Evolutionary conservation across 1,139 yeast genomes (phyloP).

Genomic region (Diutina pseudorugosa): DNA sequence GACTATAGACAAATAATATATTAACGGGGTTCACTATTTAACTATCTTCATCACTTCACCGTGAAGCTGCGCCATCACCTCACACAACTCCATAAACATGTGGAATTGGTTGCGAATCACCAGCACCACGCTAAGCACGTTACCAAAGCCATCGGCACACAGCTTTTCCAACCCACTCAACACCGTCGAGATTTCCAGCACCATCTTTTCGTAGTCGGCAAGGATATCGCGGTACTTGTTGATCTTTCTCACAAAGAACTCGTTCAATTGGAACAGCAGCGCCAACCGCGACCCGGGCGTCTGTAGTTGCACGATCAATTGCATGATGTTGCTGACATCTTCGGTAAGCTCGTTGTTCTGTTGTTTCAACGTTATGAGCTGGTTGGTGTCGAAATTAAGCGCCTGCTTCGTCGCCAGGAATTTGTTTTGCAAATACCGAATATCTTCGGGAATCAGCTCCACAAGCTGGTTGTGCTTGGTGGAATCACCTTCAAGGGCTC

Average conservation of each 20-base stretch:
- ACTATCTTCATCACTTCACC: slow-evolving; percentile 32
- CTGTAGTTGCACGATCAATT: slow-evolving; percentile 51
- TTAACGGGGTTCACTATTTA: not conserved
- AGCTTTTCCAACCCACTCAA: slow-evolving; percentile 31
- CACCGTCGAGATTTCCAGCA: slow-evolving; percentile 54
- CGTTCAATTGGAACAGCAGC: slow-evolving; percentile 37
- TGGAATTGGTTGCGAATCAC: slow-evolving; percentile 75
- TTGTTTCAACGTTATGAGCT: slow-evolving; percentile 22
- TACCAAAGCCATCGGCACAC: slow-evolving; percentile 36
- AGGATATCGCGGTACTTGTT: slow-evolving; percentile 56
- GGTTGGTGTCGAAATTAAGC: slow-evolving; percentile 30
- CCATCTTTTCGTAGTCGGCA: slow-evolving; percentile 62
- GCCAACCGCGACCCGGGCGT: slow-evolving; percentile 58
- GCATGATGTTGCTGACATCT: slow-evolving; percentile 58
- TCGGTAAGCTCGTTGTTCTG: slow-evolving; percentile 49
- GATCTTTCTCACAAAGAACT: slow-evolving; percentile 40
- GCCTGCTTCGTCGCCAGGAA: slow-evolving; percentile 59
- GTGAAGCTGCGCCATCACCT: slow-evolving; percentile 80
- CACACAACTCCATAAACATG: slow-evolving; percentile 84
- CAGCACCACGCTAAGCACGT: slow-evolving; percentile 42
- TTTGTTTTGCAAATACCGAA: slow-evolving; percentile 54
- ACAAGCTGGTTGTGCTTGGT: slow-evolving; percentile 58
- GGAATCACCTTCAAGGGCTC: slow-evolving; percentile 56
- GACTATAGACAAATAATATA: no score
- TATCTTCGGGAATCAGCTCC: slow-evolving; percentile 76